Evolutionary conservation across 78 protist species (phyloP), one percentile per base, ranked within the genome.

Genomic region (Creolimax fragrantissima): DNA sequence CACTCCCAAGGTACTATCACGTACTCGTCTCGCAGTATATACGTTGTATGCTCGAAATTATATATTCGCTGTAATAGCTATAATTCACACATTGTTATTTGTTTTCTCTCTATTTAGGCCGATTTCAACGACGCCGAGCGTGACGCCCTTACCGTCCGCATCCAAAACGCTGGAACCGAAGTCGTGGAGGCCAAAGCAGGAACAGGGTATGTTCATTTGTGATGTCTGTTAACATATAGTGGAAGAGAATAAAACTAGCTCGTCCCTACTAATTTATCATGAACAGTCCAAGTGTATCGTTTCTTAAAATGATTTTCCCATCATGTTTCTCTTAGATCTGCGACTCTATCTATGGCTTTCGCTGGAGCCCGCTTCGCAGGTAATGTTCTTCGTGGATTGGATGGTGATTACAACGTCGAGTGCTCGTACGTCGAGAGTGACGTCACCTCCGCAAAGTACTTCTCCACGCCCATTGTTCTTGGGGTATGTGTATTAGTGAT

Each of bases 291-390:
- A n/a, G n/a, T n/a, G n/a, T n/a, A n/a, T n/a, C n/a, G n/a, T n/a
- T n/a, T n/a, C n/a, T n/a, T n/a, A n/a, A n/a, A n/a, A n/a, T n/a
- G n/a, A n/a, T 83, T 83, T 24, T 24, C 86, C 7, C 7, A 36
- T 83, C 6, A 39, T 41, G 17, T 6, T 0, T 1, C 86, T 11
- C 37, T 24, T 74, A 96, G 98, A 35, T 95, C 97, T 42, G 98
- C 98, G 89, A 96, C 98, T 37, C 96, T 96, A 89, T 95, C 97
- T 93, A 96, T 96, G 98, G 98, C 98, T 35, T 93, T 66, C 58
- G 98, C 98, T 24, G 96, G 97, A 3, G 95, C 95, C 89, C 92
- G 90, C 44, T 96, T 96, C 92, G 94, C 96, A 43, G 3, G 58
- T 42, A 11, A 85, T n/a, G 45, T 91, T 32, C 37, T 93, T 44